phyloP scores from a whole-genome alignment of 106 monocot genomes.

The Dendrobium catenatum region DNA sequence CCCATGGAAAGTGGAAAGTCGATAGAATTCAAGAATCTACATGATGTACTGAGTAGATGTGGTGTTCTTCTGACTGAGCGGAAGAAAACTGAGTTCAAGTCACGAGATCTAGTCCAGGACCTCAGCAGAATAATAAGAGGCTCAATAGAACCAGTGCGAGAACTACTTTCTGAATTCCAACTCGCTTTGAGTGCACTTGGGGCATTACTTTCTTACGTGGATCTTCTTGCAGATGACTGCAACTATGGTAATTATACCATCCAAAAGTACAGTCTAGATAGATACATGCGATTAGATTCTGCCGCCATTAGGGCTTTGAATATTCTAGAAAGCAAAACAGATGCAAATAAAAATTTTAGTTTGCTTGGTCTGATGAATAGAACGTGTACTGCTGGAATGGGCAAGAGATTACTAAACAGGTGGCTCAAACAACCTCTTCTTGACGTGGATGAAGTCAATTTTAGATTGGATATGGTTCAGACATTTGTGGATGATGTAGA shows the following conservation, averaged over 20 bases:
- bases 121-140: conserved; percentile 85
- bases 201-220: conserved; percentile 73
- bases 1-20: conserved; percentile 70
- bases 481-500: conserved; percentile 86
- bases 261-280: conserved; percentile 70
- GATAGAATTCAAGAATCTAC: conserved; percentile 41
- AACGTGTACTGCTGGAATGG: conserved; percentile 98
- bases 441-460: conserved; percentile 70
- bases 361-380: conserved; percentile 97
- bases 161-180: conserved; percentile 81
- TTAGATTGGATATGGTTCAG: conserved; percentile 84
- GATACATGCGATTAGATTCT: conserved; percentile 95
- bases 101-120: conserved; percentile 88
- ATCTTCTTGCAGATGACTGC: conserved; percentile 74
- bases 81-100: conserved; percentile 91
- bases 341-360: conserved; percentile 95
- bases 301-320: conserved; percentile 89
- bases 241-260: conserved; percentile 87
- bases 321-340: conserved; percentile 86
- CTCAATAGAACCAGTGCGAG: conserved; percentile 75
- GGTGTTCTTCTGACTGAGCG: conserved; percentile 76
- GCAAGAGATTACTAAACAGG: conserved; percentile 79
- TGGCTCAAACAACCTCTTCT: conserved; percentile 97
- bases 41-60: conserved; percentile 58
- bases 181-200: conserved; percentile 76